Evolutionary conservation across 441 rosid genomes (phyloP), one percentile per base, ranked within the genome.

Genomic region (Heliophila coronopifolia): DNA sequence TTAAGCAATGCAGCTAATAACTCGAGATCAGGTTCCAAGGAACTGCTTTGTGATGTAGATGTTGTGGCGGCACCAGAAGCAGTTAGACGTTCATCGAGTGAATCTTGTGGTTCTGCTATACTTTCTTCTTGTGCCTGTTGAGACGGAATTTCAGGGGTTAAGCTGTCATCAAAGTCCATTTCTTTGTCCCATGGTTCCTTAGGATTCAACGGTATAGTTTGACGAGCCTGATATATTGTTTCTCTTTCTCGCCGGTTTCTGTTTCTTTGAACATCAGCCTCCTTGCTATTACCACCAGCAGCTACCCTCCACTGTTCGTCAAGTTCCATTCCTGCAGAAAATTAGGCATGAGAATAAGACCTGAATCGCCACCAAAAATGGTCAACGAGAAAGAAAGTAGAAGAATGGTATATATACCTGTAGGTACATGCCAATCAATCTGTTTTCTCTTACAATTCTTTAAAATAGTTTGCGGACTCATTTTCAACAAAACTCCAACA

Each of bases 171-270:
- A 65, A 68, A 77, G 65, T 93, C 96, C 89, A 93, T 84, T 63
- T 93, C 97, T 10, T 69, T 50, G 71, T 89, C 99, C 97, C 99
- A 93, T 3, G 99, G 99, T 61, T 82, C 97, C 76, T 80, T 93
- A 16, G 99, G 95, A 43, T 88, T 84, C 19, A 59, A 66, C 12
- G 97, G 96, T 68, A 93, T 80, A 64, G 72, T 80, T 59, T 66
- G 77, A 28, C 52, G 45, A 16, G 74, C 47, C 32, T 45, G 67
- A 59, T 82, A 86, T 42, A 75, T 18, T 1, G 80, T 84, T 78
- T 89, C 97, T 60, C 68, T 77, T 72, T 88, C 99, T 5, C 99
- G 81, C n/a, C 78, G 80, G 66, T 73, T 84, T 69, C 96, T 66
- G 73, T 80, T 88, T 71, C 54, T 82, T 83, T 89, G 93, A 65